Evolutionary conservation across 2,329 filamentous ascomycete species (phyloP).

Genomic region (Gliomastix tumulicola): DNA sequence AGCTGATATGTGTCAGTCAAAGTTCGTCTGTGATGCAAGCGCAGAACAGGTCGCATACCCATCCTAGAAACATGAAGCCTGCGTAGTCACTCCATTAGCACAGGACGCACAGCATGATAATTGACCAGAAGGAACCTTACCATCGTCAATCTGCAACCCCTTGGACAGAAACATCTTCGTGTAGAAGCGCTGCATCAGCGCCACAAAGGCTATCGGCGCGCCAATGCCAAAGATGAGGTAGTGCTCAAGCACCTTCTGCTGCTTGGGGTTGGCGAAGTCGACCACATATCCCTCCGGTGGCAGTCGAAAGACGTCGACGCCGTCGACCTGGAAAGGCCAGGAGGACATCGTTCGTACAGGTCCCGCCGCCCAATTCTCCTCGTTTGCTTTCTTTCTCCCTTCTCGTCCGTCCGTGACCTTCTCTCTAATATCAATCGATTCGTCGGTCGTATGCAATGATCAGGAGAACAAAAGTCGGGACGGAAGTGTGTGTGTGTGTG

Average conservation of each 20-base stretch:
- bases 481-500: no score
- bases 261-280: constrained; percentile 16
- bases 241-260: constrained; percentile 9
- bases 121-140: constrained; percentile 8
- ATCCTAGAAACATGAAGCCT: constrained; percentile 17
- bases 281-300: constrained; percentile 17
- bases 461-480: no score
- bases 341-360: no score
- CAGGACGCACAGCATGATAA: constrained; percentile 8
- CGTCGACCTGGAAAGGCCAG: no score
- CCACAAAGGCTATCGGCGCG: constrained; percentile 13
- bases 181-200: constrained; percentile 19
- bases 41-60: constrained; percentile 9
- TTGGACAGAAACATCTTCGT: constrained; percentile 18
- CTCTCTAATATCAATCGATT: no score
- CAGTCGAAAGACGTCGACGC: constrained; percentile 12
- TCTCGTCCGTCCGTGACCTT: no score
- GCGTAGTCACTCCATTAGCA: no score
- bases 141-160: constrained; percentile 14
- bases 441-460: no score
- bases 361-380: no score
- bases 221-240: constrained; percentile 17
- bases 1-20: no score
- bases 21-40: no score
- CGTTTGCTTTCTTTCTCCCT: no score